A percentile compares a stretch with the other conserved stretches of the same genome.
phyloP scores from a whole-genome alignment of 129 eudicot genomes.

The Gnaphalium uliginosum region DNA sequence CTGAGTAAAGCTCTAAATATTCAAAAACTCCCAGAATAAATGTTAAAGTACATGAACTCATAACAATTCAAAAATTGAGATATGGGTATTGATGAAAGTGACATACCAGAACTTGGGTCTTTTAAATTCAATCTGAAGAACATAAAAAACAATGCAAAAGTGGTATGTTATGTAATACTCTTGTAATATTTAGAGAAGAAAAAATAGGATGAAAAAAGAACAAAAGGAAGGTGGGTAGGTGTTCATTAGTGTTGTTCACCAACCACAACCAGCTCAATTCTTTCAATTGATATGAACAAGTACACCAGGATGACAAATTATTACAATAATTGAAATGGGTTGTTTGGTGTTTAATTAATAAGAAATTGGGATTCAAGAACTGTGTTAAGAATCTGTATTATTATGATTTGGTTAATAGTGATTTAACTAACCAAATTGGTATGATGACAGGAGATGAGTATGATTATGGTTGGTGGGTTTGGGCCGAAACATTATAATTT shows the following conservation, averaged over 20 bases:
- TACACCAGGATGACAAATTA: too few species aligned
- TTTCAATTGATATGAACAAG: background rate
- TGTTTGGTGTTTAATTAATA: background rate
- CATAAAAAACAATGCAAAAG: background rate
- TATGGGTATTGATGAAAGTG: background rate
- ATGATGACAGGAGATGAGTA: background rate
- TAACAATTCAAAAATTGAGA: background rate
- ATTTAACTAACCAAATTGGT: background rate
- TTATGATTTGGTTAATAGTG: background rate
- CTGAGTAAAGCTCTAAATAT: too few species aligned
- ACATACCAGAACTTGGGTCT: background rate
- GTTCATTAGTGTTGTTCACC: background rate
- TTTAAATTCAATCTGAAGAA: background rate
- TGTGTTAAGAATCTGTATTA: background rate
- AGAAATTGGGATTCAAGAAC: background rate
- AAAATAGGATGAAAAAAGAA: background rate
- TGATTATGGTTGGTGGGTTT: background rate
- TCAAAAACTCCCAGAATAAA: background rate
- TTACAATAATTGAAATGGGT: too few species aligned
- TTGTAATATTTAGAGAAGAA: background rate
- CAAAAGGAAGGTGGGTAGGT: slow-evolving; percentile 1
- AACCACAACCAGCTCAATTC: background rate
- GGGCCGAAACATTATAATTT: background rate
- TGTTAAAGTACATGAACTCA: background rate
- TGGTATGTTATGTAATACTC: background rate